These are phyloP conservation scores for Flammula alnicola DNA, from an alignment of 1,284 basidiomycete genomes.

Conservation along the genomic window DNA sequence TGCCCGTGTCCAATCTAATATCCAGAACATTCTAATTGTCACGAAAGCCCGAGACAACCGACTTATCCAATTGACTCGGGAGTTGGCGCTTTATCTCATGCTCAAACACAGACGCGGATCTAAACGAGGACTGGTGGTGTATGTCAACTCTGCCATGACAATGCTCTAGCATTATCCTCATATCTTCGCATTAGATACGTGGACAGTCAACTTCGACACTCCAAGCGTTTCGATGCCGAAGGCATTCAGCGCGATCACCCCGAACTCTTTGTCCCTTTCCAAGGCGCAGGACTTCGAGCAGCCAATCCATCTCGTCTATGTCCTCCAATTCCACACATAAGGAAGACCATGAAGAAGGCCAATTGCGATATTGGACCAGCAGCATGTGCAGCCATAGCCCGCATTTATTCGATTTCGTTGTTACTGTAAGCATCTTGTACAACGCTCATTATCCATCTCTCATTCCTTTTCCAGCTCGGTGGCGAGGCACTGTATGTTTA, in stretches of 20 bases:
- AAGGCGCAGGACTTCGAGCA: slow-evolving; percentile 73
- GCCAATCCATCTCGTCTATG: slow-evolving; percentile 57
- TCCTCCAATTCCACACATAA: slow-evolving; percentile 46
- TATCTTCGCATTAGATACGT: slow-evolving; percentile 72
- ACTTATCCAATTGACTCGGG: slow-evolving; percentile 92
- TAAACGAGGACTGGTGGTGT: slow-evolving; percentile 81
- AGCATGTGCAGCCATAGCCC: slow-evolving; percentile 94
- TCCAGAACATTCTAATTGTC: slow-evolving; percentile 94
- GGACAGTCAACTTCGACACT: slow-evolving; percentile 90
- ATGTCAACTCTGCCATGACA: slow-evolving; percentile 26
- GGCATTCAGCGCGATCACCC: slow-evolving; percentile 89
- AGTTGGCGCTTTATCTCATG: slow-evolving; percentile 96
- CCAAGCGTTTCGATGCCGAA: slow-evolving; percentile 93
- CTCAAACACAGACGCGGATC: slow-evolving; percentile 64
- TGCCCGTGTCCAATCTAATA: slow-evolving; percentile 88
- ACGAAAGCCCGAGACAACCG: slow-evolving; percentile 98
- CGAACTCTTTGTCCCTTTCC: slow-evolving; percentile 83
- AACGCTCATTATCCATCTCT: slow-evolving; percentile 8
- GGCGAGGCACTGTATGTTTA: slow-evolving; percentile 99
- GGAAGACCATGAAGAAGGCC: slow-evolving; percentile 74
- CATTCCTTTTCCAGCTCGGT: slow-evolving; percentile 62
- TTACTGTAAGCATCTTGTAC: slow-evolving; percentile 72
- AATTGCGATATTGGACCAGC: slow-evolving; percentile 96
- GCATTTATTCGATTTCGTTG: slow-evolving; percentile 97
- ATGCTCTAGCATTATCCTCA: slow-evolving; percentile 11